Base-by-base conservation (phyloP, 129 eudicot genomes). In the Arctium minus region DNA sequence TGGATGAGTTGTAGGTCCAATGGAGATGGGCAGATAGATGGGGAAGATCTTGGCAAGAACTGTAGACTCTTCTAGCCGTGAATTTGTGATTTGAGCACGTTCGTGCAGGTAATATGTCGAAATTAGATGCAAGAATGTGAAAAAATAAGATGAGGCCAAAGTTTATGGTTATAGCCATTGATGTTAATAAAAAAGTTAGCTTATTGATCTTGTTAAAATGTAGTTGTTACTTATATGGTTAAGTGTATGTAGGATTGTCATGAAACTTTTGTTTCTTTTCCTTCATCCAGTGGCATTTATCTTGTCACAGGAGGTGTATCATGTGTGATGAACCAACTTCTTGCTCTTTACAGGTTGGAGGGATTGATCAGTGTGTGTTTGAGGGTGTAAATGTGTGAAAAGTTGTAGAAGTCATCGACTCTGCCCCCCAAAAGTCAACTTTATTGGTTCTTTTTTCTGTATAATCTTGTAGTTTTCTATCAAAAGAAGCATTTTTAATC, bases 1-100 rank as follows among this genome's bases (percentile, higher is more conserved):
- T 72, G 37, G 94, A 81, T 77, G 81, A 70, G 36, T 72, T 80
- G 88, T 93, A 88, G 76, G 82, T 90, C 94, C 94, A 92, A 33
- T 88, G 89, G 76, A 89, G 89, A 65, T 89, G 84, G 29, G 90
- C 92, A 0, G 86, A 74, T 68, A 89, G 81, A 83, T 70, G 77
- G 0, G 90, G 91, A 38, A 92, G 94, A 48, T 90, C 89, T 31
- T n/a, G 76, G 80, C 92, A 92, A 48, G 92, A 86, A 32, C 22
- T 87, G 76, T 79, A 90, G 15, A 60, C 40, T 46, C 67, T 72
- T 36, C 74, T 79, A 27, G 83, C 64, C 17, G 87, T 70, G 86
- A 88, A 88, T 39, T 78, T 85, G 81, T 86, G 74, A 69, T 86
- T 79, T 83, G 86, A 79, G 73, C 96, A 92, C n/a, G 79, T 82